Evolutionary conservation across 306 rosid species (phyloP).

Genomic region (Vicia villosa): DNA sequence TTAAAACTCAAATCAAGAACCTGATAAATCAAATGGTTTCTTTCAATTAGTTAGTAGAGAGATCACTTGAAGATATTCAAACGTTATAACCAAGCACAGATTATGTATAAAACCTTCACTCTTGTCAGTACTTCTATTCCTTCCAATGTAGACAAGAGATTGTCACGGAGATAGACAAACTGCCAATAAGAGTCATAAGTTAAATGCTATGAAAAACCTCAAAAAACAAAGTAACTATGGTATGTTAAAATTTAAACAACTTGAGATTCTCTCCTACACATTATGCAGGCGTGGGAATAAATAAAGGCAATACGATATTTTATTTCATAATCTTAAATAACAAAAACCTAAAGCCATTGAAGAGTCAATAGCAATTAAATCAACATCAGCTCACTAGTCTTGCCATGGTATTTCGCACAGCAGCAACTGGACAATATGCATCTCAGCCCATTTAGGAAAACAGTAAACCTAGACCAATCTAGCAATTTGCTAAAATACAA

Average conservation of each 20-base stretch:
- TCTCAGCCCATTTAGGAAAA: constrained; percentile 10
- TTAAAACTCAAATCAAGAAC: constrained; percentile 99
- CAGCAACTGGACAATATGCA: neutral
- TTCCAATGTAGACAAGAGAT: constrained; percentile 87
- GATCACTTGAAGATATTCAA: constrained; percentile 29
- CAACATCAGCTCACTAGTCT: constrained; percentile 14
- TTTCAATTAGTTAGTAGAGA: constrained; percentile 35
- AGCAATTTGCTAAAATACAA: neutral
- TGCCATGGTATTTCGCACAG: neutral
- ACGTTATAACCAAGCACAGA: constrained; percentile 18
- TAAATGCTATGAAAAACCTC: constrained; percentile 13
- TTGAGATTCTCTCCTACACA: constrained; percentile 9
- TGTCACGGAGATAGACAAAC: constrained; percentile 98
- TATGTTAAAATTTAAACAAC: constrained; percentile 28
- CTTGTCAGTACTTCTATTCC: constrained; percentile 86
- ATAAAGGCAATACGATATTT: neutral
- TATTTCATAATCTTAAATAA: constrained; percentile 3
- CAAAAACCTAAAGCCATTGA: constrained; percentile 13
- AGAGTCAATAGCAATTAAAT: constrained; percentile 6
- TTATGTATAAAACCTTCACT: constrained; percentile 75
- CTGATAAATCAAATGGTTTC: constrained; percentile 48
- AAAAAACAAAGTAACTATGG: constrained; percentile 24
- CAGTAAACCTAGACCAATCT: constrained; percentile 7
- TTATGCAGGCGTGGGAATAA: constrained; percentile 1
- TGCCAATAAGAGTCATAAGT: constrained; percentile 51